These are phyloP conservation scores for Chaetomiaceae sp. DNA, from an alignment of 2,329 filamentous ascomycete genomes.

Conservation along the genomic window DNA sequence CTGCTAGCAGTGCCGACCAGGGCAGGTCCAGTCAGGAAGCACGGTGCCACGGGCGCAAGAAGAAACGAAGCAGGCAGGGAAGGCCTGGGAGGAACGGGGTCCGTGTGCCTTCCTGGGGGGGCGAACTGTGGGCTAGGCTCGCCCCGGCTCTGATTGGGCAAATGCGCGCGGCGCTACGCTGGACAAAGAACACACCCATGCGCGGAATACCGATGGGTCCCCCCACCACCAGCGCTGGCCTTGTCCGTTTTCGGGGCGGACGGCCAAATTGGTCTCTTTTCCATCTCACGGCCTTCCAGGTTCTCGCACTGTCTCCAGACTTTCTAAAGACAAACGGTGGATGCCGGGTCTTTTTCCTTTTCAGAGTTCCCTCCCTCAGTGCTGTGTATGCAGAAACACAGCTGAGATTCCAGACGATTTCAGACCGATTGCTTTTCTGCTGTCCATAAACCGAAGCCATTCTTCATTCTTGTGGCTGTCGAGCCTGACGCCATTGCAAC, in stretches of 20 bases:
- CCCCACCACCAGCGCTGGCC: conserved; percentile 7
- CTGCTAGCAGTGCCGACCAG: conserved; percentile 3
- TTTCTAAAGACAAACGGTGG: too few species aligned
- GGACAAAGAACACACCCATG: conserved; percentile 15
- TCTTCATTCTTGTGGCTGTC: background rate
- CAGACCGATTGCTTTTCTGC: too few species aligned
- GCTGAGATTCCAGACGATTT: too few species aligned
- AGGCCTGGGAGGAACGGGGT: conserved; percentile 19
- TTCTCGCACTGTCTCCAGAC: conserved; percentile 7
- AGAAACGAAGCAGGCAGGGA: conserved; percentile 14
- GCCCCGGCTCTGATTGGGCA: conserved; percentile 21
- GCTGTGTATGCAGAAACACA: too few species aligned
- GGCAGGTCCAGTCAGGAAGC: conserved; percentile 15
- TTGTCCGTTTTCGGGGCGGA: conserved; percentile 13
- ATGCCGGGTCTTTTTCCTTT: too few species aligned
- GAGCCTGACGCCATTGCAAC: conserved; percentile 1
- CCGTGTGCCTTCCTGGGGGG: conserved; percentile 22
- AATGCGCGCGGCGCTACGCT: conserved; percentile 10
- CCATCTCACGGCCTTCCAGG: background rate
- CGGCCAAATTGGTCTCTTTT: conserved; percentile 1
- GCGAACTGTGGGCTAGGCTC: conserved; percentile 12
- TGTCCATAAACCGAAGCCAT: background rate
- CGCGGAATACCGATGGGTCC: background rate
- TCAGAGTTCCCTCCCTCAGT: too few species aligned
- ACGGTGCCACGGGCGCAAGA: conserved; percentile 5